Evolutionary conservation across 2,329 filamentous ascomycete species (phyloP).

Genomic region (Neofusicoccum sp.): DNA sequence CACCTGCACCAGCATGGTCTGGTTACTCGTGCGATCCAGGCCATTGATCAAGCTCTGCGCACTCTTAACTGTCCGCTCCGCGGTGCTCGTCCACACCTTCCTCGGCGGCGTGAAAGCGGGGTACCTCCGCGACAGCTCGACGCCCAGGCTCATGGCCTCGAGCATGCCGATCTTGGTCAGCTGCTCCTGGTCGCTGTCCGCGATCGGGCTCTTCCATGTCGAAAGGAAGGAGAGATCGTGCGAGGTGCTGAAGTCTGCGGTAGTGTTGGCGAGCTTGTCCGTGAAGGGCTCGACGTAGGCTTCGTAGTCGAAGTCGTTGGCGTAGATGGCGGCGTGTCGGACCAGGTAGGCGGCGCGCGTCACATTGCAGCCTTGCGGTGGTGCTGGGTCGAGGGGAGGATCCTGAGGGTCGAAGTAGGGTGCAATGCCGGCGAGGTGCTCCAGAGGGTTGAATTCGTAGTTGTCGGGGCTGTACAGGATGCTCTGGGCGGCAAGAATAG

Average conservation of each 20-base stretch:
- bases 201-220: slow-evolving; percentile 56
- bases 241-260: slow-evolving; percentile 57
- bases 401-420: slow-evolving; percentile 51
- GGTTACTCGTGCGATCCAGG: slow-evolving; percentile 52
- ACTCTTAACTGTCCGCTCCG: slow-evolving; percentile 60
- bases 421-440: slow-evolving; percentile 51
- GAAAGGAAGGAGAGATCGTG: slow-evolving; percentile 57
- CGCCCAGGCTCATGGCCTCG: slow-evolving; percentile 59
- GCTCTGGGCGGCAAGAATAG: background rate
- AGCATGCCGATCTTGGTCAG: slow-evolving; percentile 61
- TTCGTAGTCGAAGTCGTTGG: slow-evolving; percentile 54
- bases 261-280: slow-evolving; percentile 57
- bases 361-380: slow-evolving; percentile 52
- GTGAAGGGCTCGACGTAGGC: slow-evolving; percentile 52
- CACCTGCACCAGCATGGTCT: slow-evolving; percentile 55
- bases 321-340: slow-evolving; percentile 52
- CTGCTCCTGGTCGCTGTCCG: slow-evolving; percentile 57
- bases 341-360: slow-evolving; percentile 50
- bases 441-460: slow-evolving; percentile 44
- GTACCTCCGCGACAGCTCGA: slow-evolving; percentile 59
- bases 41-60: slow-evolving; percentile 59
- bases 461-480: slow-evolving; percentile 18
- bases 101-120: slow-evolving; percentile 52
- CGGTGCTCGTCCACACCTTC: slow-evolving; percentile 62
- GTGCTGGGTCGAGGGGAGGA: slow-evolving; percentile 46